These are phyloP conservation scores for Eucalyptus leucophloia DNA, from an alignment of 345 rosid genomes.

Conservation along the genomic window DNA sequence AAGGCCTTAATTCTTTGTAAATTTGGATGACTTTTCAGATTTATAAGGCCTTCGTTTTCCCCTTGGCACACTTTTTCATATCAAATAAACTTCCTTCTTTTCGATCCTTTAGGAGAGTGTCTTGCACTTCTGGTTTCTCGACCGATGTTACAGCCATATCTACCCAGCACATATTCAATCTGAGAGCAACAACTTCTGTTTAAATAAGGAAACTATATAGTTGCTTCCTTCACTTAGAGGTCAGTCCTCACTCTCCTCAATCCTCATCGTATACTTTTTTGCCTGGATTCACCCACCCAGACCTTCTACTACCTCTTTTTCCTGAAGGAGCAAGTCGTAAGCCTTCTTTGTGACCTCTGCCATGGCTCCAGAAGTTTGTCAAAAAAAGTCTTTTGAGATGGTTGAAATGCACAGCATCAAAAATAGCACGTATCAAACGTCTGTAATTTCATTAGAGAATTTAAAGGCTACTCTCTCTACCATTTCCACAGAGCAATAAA, in stretches of 20 bases:
- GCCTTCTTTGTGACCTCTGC: neutral
- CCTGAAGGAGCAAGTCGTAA: neutral
- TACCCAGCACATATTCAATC: neutral
- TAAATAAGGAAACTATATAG: neutral
- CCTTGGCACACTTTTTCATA: no score
- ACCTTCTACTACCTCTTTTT: neutral
- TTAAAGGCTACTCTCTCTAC: accelerated
- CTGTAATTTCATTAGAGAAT: neutral
- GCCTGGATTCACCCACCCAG: neutral
- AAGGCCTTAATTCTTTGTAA: no score
- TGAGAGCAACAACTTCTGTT: neutral
- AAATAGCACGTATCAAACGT: neutral
- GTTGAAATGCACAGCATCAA: neutral
- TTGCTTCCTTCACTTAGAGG: neutral
- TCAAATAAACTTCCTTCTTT: neutral
- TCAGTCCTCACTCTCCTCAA: neutral
- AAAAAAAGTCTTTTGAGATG: neutral
- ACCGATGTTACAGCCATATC: neutral
- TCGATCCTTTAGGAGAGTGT: neutral
- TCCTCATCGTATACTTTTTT: neutral
- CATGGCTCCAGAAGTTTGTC: neutral
- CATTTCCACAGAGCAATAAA: neutral
- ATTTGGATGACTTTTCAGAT: no score
- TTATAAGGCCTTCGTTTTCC: no score
- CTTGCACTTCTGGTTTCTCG: neutral